Percentiles rank a stretch among this genome's conserved stretches.
Evolutionary conservation across 768 basidiomycete genomes (phyloP).

Genomic region (Artomyces pyxidatus): DNA sequence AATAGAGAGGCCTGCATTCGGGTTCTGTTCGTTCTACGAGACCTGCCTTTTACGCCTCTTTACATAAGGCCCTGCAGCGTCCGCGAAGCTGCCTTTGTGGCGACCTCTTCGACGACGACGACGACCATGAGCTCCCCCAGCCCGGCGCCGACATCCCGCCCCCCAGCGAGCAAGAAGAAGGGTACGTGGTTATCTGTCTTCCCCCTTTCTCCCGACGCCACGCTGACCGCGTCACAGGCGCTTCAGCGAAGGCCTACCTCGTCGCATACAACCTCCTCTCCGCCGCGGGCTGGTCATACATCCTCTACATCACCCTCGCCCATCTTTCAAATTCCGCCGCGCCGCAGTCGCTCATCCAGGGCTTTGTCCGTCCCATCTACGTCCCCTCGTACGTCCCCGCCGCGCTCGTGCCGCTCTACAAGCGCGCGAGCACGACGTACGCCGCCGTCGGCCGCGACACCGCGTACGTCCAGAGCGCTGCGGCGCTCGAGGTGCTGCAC

Average conservation of each 20-base stretch:
- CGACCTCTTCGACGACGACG: neutral
- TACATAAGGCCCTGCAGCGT: neutral
- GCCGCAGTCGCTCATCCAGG: neutral
- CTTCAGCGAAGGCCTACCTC: constrained; percentile 13
- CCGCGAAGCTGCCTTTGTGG: too few relatives aligned
- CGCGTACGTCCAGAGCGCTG: constrained; percentile 75
- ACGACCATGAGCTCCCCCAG: neutral
- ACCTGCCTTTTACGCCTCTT: neutral
- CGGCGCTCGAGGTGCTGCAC: constrained; percentile 79
- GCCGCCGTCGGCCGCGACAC: constrained; percentile 52
- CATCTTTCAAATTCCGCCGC: constrained; percentile 2
- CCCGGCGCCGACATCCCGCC: neutral
- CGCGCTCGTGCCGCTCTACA: constrained; percentile 34
- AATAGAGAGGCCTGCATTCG: neutral
- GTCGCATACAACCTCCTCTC: constrained; percentile 15
- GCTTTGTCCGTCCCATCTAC: constrained; percentile 6
- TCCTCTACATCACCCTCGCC: constrained; percentile 11
- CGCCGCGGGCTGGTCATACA: constrained; percentile 7
- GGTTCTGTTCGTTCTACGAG: neutral
- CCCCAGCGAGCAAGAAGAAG: neutral
- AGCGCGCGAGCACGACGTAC: constrained; percentile 50
- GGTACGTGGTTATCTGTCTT: neutral
- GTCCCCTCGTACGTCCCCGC: constrained; percentile 33
- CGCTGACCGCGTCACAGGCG: neutral
- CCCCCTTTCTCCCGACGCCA: neutral